Base-by-base conservation (phyloP, 441 rosid genomes). In the Euphorbia schlechtendalii region DNA sequence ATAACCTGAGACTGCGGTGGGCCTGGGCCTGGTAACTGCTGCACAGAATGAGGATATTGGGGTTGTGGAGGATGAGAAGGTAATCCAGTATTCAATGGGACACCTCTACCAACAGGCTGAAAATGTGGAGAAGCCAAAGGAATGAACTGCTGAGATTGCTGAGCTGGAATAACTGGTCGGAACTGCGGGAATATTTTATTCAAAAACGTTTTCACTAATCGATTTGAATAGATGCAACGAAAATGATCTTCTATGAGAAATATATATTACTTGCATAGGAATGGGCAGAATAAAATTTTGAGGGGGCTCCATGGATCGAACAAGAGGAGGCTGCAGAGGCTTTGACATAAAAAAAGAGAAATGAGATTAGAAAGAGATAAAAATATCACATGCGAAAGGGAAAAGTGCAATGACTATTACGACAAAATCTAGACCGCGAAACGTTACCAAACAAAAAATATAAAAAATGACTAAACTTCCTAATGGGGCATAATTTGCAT, bases 181-280 rank as follows among this genome's bases (percentile, higher is more conserved):
- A 82, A 81, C 96, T 86, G 82, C 76, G 75, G 52, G 17, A 68
- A 65, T 27, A 27, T 1, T 27, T n/a, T 27, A 60, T 56, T 62
- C 36, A 11, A 54, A 48, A 58, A 65, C 8, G 30, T 48, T 64
- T 59, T 63, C 61, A 46, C 21, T n/a, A 59, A 59, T 51, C 64
- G 57, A 24, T 40, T 56, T 36, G 22, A 63, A 28, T 30, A 52
- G 49, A 45, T 45, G 22, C 17, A 22, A 56, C 34, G 63, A 27
- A 46, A 63, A 67, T 25, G 63, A 36, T 43, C 38, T 65, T 27
- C 51, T 24, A 59, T 71, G 68, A 75, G 70, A 59, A 56, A 74
- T 64, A 74, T 76, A 75, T 64, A 76, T 76, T 86, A 93, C 99
- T 76, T 84, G 96, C 74, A 74, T 74, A 66, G 87, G 77, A 74